Conservation (phyloP, 768 basidiomycete genomes). For the Multifurca ochricompacta region DNA sequence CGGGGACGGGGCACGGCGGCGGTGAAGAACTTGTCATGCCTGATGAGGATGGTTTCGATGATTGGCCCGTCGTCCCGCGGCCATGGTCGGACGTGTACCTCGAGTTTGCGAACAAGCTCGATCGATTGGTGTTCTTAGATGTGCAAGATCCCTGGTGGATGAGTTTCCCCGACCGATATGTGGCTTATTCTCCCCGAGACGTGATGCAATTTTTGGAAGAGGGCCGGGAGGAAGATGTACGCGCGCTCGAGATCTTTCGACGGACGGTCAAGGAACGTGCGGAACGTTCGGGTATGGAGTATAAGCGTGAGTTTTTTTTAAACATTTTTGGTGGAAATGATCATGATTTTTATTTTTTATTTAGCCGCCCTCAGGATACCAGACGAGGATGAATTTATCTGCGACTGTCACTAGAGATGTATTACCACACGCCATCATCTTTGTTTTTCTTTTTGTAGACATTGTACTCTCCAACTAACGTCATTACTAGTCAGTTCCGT, state of each 20-base stretch:
- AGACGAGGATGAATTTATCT: conserved; percentile 11
- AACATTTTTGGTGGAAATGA: background rate
- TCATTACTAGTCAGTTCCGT: background rate
- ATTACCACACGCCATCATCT: no score
- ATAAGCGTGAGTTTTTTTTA: conserved; percentile 6
- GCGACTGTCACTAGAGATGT: conserved; percentile 11
- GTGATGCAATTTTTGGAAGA: conserved; percentile 10
- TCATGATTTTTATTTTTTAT: background rate
- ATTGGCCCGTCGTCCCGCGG: conserved; percentile 5
- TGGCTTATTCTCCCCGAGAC: background rate
- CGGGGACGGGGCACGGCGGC: no score
- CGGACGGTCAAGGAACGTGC: background rate
- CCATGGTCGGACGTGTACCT: conserved; percentile 9
- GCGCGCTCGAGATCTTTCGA: background rate
- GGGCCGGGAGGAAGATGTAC: conserved; percentile 2
- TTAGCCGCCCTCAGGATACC: conserved; percentile 5
- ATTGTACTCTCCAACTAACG: no score
- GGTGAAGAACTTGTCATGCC: no score
- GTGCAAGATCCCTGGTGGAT: conserved; percentile 14
- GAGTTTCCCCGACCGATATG: conserved; percentile 10
- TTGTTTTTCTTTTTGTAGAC: no score
- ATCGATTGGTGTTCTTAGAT: conserved; percentile 6
- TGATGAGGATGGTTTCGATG: background rate
- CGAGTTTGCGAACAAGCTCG: background rate
- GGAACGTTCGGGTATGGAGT: background rate